These are phyloP conservation scores for Panaeolus papilionaceus DNA, from an alignment of 768 basidiomycete species.

Conservation along the genomic window DNA sequence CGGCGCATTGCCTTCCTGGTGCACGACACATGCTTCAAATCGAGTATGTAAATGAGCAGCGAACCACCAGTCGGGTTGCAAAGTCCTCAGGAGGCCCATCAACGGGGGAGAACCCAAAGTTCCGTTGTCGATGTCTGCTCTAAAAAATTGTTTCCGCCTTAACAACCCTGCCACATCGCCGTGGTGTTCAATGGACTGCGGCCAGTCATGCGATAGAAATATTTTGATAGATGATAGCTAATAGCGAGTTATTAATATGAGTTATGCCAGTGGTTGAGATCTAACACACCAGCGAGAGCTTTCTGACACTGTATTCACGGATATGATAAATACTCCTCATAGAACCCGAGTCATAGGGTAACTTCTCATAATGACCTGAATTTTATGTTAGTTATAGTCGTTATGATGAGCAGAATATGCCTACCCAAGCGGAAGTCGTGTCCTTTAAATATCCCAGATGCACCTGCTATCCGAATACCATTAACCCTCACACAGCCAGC, in stretches of 20 bases:
- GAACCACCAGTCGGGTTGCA: conserved; percentile 91
- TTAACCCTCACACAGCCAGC: conserved; percentile 90
- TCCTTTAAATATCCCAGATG: conserved; percentile 89
- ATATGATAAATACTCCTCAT: conserved; percentile 91
- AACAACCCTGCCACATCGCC: conserved; percentile 74
- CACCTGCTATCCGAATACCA: conserved; percentile 87
- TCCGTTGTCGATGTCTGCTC: conserved; percentile 67
- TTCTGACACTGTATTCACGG: conserved; percentile 82
- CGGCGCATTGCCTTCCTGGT: conserved; percentile 32
- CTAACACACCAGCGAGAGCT: conserved; percentile 70
- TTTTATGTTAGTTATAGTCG: conserved; percentile 6
- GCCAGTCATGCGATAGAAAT: conserved; percentile 98
- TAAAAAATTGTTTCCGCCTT: conserved; percentile 79
- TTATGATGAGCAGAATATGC: conserved; percentile 17
- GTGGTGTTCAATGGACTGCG: conserved; percentile 80
- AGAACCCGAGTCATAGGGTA: conserved; percentile 78
- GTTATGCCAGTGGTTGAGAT: neutral
- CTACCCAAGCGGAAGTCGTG: conserved; percentile 76
- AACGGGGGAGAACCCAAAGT: conserved; percentile 88
- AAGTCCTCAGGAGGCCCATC: conserved; percentile 71
- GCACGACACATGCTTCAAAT: conserved; percentile 74
- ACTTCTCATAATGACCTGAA: conserved; percentile 77
- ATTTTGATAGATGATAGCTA: conserved; percentile 70
- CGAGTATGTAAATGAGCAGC: conserved; percentile 89
- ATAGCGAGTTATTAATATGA: conserved; percentile 24